Evolutionary conservation across 2,329 filamentous ascomycete genomes (phyloP), one percentile per base, ranked within the genome.

Genomic region (Mycosphaerelloides madeirae): DNA sequence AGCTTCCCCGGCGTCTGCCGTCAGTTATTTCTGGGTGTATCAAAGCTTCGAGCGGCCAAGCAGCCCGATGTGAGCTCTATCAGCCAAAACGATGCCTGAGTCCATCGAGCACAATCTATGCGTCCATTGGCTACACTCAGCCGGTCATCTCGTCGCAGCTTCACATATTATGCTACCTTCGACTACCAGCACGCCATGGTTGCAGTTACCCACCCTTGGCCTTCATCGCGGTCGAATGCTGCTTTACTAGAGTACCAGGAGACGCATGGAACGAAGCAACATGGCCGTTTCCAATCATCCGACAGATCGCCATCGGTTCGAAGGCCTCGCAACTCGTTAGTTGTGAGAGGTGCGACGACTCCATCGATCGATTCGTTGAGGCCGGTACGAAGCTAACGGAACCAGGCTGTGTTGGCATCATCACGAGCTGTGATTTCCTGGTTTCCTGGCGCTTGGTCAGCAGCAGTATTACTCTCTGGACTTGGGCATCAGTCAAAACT

Each of bases 301-400:
- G 57, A 16, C 62, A 68, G 50, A 55, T 50, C 18, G 66, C 60
- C 3, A 42, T 52, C 3, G 63, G 62, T 13, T 65, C 65, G 0
- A 40, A 43, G 4, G 60, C 61, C 18, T 56, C 56, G 0, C 45
- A 57, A 6, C 37, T 69, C 3, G 65, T 69, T 6, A 63, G 60
- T 1, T 48, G 31, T 9, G 2, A 51, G 3, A 49, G 55, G 2
- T 68, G 68, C 41, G 53, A 61, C 18, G 57, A 59, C 1, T 68
- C 68, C 20, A 51, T 53, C 16, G 84, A 87, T 35, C 78, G 57
- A 1, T 68, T 69, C 68, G 65, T 68, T 5, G 53, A 55, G 18
- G 62, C 67, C 1, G 64, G 65, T 3, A 39, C 56, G 37, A 62
- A 49, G 29, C 57, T 69, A 1, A 60, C 60, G 4, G 53, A 64